Conservation (phyloP, 2,329 filamentous ascomycete genomes). For the Cordyceps pruinosa region DNA sequence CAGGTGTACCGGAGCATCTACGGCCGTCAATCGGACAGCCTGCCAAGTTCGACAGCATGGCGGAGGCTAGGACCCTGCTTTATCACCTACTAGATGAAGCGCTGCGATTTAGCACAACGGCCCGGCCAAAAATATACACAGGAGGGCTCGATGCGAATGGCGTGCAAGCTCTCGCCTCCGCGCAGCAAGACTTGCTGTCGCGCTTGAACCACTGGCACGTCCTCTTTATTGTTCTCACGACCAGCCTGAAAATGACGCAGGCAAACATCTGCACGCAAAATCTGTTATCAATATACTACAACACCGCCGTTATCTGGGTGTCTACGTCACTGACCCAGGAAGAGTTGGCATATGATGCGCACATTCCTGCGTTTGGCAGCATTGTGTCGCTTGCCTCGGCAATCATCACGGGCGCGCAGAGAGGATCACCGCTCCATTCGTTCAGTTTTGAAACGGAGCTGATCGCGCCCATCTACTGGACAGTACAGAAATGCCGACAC, state of each 20-base stretch:
- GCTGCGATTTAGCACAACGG: slow-evolving; percentile 29
- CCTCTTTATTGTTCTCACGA: slow-evolving; percentile 23
- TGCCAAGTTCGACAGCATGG: slow-evolving; percentile 26
- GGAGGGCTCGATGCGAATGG: slow-evolving; percentile 20
- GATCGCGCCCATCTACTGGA: slow-evolving; percentile 36
- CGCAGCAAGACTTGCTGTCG: slow-evolving; percentile 28
- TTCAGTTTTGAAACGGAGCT: slow-evolving; percentile 39
- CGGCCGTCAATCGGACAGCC: slow-evolving; percentile 26
- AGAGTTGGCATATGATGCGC: slow-evolving; percentile 30
- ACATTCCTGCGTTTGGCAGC: slow-evolving; percentile 28
- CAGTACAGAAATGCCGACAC: slow-evolving; percentile 33
- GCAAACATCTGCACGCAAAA: slow-evolving; percentile 16
- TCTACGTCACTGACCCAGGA: slow-evolving; percentile 22
- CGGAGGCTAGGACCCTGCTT: slow-evolving; percentile 25
- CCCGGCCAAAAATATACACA: slow-evolving; percentile 21
- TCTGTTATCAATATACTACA: slow-evolving; percentile 31
- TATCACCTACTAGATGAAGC: slow-evolving; percentile 35
- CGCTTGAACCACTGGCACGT: slow-evolving; percentile 25
- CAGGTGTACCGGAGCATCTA: slow-evolving; percentile 29
- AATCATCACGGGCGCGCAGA: slow-evolving; percentile 18
- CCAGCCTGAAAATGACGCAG: slow-evolving; percentile 7
- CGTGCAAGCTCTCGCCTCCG: slow-evolving; percentile 20
- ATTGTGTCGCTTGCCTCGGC: slow-evolving; percentile 30
- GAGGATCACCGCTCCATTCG: slow-evolving; percentile 14
- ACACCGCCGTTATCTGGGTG: slow-evolving; percentile 28